Conservation (phyloP, 345 rosid species). For the Capsella bursapastoris region DNA sequence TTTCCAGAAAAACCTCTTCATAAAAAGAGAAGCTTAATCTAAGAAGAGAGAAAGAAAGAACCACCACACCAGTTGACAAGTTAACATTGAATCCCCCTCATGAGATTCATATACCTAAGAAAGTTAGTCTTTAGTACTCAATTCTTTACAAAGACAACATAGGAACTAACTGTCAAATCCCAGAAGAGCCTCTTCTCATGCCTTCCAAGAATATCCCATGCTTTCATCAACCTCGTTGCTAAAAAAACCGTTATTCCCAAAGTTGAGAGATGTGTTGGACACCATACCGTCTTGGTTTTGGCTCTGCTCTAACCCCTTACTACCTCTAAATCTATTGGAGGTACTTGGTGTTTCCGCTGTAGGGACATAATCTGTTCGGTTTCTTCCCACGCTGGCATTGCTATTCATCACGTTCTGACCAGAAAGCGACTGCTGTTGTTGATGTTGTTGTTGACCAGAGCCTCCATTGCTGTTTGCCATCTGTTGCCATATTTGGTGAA, state of each 20-base stretch:
- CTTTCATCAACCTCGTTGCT: slow-evolving; percentile 67
- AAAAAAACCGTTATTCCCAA: slow-evolving; percentile 65
- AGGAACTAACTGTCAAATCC: slow-evolving; percentile 29
- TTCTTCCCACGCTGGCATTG: slow-evolving; percentile 47
- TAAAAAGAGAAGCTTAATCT: slow-evolving; percentile 36
- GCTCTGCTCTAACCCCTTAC: slow-evolving; percentile 43
- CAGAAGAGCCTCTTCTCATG: slow-evolving; percentile 25
- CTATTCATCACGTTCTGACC: slow-evolving; percentile 48
- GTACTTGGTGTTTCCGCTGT: slow-evolving; percentile 48
- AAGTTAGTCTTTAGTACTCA: slow-evolving; percentile 35
- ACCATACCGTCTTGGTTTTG: slow-evolving; percentile 60
- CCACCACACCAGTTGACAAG: slow-evolving; percentile 10
- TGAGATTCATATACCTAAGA: slow-evolving; percentile 39
- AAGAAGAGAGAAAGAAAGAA: slow-evolving; percentile 1
- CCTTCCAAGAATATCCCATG: slow-evolving; percentile 72
- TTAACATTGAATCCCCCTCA: slow-evolving; percentile 31
- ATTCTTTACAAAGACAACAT: slow-evolving; percentile 32
- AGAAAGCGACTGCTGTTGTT: slow-evolving; percentile 41
- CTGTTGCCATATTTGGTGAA: slow-evolving; percentile 83
- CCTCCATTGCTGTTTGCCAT: slow-evolving; percentile 54
- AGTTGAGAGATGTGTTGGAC: slow-evolving; percentile 68
- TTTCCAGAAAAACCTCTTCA: slow-evolving; percentile 29
- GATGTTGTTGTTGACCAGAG: slow-evolving; percentile 39
- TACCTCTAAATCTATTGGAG: slow-evolving; percentile 81
- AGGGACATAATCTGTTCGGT: slow-evolving; percentile 44